Evolutionary conservation across 176 grass and related monocot genomes (phyloP).

Genomic region (Aegilops longissima): DNA sequence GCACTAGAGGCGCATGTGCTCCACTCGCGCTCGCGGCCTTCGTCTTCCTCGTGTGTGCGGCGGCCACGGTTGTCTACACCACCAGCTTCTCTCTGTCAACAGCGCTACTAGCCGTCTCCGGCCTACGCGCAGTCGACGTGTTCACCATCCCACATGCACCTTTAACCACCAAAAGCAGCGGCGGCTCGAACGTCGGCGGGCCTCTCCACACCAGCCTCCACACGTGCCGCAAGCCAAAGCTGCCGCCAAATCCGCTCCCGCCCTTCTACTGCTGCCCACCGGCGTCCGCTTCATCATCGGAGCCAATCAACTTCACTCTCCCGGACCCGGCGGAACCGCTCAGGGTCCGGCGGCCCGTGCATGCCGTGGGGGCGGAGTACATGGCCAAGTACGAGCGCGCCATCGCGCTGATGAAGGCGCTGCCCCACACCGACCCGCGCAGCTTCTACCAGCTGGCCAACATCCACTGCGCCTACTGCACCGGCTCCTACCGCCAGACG

Average conservation of each 20-base stretch:
- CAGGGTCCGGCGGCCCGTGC: slow-evolving; percentile 31
- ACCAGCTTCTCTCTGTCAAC: not conserved
- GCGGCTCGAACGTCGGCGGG: not conserved
- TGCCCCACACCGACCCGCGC: slow-evolving; percentile 27
- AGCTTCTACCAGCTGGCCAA: slow-evolving; percentile 65
- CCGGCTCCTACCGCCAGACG: slow-evolving; percentile 45
- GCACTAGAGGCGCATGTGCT: not conserved
- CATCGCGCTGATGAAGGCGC: slow-evolving; percentile 49
- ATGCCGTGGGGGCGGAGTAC: slow-evolving; percentile 25
- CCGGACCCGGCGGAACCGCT: slow-evolving; percentile 24
- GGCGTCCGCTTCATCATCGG: not conserved
- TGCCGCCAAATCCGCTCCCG: not conserved
- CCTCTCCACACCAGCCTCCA: slow-evolving; percentile 25
- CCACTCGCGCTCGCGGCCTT: not conserved
- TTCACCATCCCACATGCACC: no score
- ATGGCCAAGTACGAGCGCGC: slow-evolving; percentile 53
- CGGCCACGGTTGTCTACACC: not conserved
- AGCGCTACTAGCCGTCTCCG: slow-evolving; percentile 2
- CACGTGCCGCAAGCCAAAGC: not conserved
- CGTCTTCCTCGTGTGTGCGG: not conserved
- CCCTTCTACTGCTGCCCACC: slow-evolving; percentile 34
- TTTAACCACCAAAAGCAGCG: not conserved
- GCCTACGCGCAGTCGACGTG: not conserved
- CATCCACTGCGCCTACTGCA: slow-evolving; percentile 74
- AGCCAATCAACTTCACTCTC: slow-evolving; percentile 29